Evolutionary conservation across 2,329 filamentous ascomycete species (phyloP).

Genomic region (Fusarium tjaetaba): DNA sequence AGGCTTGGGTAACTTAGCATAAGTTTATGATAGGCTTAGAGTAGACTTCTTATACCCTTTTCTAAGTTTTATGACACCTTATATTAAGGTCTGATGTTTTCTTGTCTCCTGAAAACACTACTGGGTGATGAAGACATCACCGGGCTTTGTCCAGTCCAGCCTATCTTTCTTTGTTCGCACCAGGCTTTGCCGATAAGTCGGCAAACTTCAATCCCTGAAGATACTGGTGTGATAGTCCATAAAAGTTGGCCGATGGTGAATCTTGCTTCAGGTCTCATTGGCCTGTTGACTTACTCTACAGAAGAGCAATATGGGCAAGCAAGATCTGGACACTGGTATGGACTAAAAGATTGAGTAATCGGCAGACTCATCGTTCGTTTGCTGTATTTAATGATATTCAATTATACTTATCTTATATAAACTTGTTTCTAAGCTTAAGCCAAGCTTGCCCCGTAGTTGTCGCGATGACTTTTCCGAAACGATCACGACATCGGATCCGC

Average conservation of each 20-base stretch:
- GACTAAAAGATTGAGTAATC: too few relatives aligned
- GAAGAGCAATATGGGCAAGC: too few relatives aligned
- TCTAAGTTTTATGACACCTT: too few relatives aligned
- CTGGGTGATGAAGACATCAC: neutral
- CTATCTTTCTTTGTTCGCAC: neutral
- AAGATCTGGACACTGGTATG: fast-evolving
- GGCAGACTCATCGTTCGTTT: fast-evolving
- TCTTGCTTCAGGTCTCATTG: neutral
- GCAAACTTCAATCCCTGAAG: too few relatives aligned
- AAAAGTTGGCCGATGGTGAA: neutral
- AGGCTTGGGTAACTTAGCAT: too few relatives aligned
- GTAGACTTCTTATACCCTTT: too few relatives aligned
- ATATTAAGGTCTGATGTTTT: too few relatives aligned
- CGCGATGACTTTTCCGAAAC: neutral
- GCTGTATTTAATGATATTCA: fast-evolving
- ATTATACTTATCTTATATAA: neutral
- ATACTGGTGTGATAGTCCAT: fast-evolving
- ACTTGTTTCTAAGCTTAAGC: neutral
- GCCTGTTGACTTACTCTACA: too few relatives aligned
- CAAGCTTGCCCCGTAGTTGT: neutral
- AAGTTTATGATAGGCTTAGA: too few relatives aligned
- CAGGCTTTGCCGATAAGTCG: too few relatives aligned
- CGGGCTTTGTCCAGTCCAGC: neutral
- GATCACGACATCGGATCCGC: neutral
- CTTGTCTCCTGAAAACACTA: too few relatives aligned